Evolutionary conservation across 164 flowering plant genomes (phyloP).

Genomic region (Stephania yunnanensis): DNA sequence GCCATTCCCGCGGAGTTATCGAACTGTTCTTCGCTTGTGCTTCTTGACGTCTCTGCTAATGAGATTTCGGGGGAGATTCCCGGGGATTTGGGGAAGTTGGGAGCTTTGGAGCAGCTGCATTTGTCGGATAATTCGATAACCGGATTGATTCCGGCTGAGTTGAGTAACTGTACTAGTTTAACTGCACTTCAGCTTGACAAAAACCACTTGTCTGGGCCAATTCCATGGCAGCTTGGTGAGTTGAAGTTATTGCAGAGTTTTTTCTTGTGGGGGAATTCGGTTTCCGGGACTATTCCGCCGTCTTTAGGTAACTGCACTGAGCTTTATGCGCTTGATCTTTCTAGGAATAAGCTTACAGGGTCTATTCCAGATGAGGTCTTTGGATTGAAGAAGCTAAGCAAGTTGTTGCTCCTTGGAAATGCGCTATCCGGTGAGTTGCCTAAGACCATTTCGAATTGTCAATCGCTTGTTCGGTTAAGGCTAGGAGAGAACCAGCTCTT

Average conservation of each 20-base stretch:
- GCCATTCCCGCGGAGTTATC: conserved; percentile 65
- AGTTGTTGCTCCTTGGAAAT: conserved; percentile 80
- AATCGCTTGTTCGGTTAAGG: conserved; percentile 78
- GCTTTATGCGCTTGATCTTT: conserved; percentile 79
- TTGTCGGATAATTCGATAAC: conserved; percentile 71
- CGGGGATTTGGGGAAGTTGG: conserved; percentile 64
- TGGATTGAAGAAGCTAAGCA: conserved; percentile 76
- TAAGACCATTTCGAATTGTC: conserved; percentile 52
- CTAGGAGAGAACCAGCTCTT: conserved; percentile 92
- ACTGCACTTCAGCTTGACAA: conserved; percentile 85
- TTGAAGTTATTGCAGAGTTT: conserved; percentile 74
- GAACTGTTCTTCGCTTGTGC: conserved; percentile 75
- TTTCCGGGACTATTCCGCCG: conserved; percentile 77
- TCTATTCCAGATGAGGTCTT: conserved; percentile 84
- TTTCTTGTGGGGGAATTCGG: conserved; percentile 85
- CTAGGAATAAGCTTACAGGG: conserved; percentile 79
- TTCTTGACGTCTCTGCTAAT: conserved; percentile 79
- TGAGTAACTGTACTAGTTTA: conserved; percentile 78
- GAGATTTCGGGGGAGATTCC: conserved; percentile 76
- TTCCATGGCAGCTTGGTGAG: conserved; percentile 76
- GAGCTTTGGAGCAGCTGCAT: conserved; percentile 74
- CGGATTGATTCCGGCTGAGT: conserved; percentile 64
- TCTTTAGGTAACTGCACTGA: conserved; percentile 79
- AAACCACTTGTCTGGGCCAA: conserved; percentile 67
- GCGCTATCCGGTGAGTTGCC: conserved; percentile 67